Base-by-base conservation (phyloP, 2,329 filamentous ascomycete species). In the Rachicladosporium sp. region DNA sequence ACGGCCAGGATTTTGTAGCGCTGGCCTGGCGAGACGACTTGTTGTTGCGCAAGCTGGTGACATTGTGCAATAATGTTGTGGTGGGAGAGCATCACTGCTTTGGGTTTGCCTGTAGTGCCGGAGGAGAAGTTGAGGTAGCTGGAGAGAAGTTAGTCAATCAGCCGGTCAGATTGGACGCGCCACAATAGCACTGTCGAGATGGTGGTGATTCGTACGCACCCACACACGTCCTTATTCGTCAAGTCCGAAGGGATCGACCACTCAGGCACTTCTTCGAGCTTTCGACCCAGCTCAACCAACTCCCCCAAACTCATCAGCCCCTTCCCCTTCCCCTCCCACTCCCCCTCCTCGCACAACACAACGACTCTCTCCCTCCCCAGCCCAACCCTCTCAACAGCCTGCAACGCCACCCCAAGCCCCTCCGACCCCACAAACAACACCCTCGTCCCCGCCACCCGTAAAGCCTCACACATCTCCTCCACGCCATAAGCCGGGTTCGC, bases 401-500 rank as follows among this genome's bases (percentile, higher is more conserved):
- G 62, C 6, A 63, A 50, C 1, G 73, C 73, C 13, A 76, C 66
- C 5, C 70, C 59, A 49, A 76, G 63, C 5, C 66, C 70, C 2
- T 62, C 62, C 0, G 67, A 65, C 0, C 71, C 60, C 0, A 74
- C 77, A 54, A 79, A 69, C 3, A 78, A 50, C 39, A 73, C 70
- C 43, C 68, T 74, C 2, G 72, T 68, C 29, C 69, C 59, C 1
- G 68, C 71, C 1, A 67, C 76, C 47, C 71, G 69, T 3, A 82
- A 60, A 1, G 75, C 76, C 55, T 80, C 78, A 1, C 68, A 70
- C 73, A 82, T 80, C 49, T 82, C 78, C 35, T 82, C 78, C 10
- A 74, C 64, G 39, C 73, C 79, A 56, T 81, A 82, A 0, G 76
- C 77, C 0, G 78, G 78, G 11, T 68, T 74, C 0, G 76, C 77